phyloP scores from a whole-genome alignment of 1,139 yeast species.

The Geotrichum europaeum region DNA sequence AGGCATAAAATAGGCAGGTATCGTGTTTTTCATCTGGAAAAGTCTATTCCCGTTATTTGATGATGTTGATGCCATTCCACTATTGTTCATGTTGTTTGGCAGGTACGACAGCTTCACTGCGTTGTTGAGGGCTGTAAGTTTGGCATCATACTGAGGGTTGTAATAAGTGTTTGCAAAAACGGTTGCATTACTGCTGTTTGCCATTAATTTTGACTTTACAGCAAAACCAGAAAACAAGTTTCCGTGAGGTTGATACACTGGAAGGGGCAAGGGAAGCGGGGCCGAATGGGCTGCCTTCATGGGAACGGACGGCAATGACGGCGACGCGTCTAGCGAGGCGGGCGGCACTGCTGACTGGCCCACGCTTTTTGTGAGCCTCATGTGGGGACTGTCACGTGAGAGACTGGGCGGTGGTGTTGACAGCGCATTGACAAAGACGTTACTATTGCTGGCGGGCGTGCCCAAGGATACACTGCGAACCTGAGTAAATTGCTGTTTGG shows the following conservation, averaged over 20 bases:
- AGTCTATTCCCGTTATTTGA: not conserved
- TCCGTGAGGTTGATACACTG: not conserved
- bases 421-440: not conserved
- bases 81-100: not conserved
- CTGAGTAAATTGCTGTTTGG: not conserved
- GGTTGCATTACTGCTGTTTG: not conserved
- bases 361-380: not conserved
- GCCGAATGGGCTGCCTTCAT: not conserved
- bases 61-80: not conserved
- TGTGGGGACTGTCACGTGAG: not conserved
- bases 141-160: not conserved
- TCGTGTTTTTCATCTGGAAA: not conserved
- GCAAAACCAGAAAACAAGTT: not conserved
- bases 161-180: not conserved
- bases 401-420: not conserved
- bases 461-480: not conserved
- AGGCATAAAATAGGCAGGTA: not conserved
- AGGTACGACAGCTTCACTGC: not conserved
- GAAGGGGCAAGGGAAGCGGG: not conserved
- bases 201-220: not conserved
- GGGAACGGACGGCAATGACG: not conserved
- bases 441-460: not conserved
- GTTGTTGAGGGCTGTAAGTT: not conserved
- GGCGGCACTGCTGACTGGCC: not conserved
- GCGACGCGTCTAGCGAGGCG: not conserved